These are phyloP conservation scores for Coprinopsis strossmayeri DNA, from an alignment of 768 basidiomycete genomes.

Conservation along the genomic window DNA sequence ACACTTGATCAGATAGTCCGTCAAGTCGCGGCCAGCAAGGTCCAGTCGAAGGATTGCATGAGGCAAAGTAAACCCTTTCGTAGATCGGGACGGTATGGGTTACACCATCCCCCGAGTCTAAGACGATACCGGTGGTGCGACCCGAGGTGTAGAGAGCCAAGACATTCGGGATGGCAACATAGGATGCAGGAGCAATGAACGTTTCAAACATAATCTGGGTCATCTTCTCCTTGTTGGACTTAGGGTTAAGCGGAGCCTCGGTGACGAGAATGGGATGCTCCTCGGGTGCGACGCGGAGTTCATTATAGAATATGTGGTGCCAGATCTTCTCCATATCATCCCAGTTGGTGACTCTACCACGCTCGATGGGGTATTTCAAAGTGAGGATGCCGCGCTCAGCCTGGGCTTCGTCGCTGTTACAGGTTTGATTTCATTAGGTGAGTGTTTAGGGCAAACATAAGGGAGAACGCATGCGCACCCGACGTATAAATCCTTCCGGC, in stretches of 20 bases:
- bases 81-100: conserved; percentile 90
- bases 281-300: conserved; percentile 80
- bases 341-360: conserved; percentile 94
- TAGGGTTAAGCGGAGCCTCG: conserved; percentile 82
- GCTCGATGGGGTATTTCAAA: conserved; percentile 90
- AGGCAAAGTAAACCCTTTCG: conserved; percentile 78
- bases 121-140: conserved; percentile 82
- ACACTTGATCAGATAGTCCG: conserved; percentile 67
- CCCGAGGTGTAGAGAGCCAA: conserved; percentile 83
- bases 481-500: conserved; percentile 86
- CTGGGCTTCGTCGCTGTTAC: conserved; percentile 25
- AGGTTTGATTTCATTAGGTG: not conserved
- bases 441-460: not conserved
- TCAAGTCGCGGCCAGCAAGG: conserved; percentile 82
- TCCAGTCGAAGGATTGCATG: conserved; percentile 87
- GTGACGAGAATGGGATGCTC: conserved; percentile 82
- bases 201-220: conserved; percentile 93
- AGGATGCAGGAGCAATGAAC: conserved; percentile 84
- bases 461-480: conserved; percentile 41
- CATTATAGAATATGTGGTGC: conserved; percentile 93
- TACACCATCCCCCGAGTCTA: conserved; percentile 91
- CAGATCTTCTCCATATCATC: conserved; percentile 97
- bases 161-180: conserved; percentile 81
- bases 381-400: conserved; percentile 85
- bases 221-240: conserved; percentile 85